Evolutionary conservation across 2,329 filamentous ascomycete species (phyloP), one percentile per base, ranked within the genome.

Genomic region (Alternaria sp.): DNA sequence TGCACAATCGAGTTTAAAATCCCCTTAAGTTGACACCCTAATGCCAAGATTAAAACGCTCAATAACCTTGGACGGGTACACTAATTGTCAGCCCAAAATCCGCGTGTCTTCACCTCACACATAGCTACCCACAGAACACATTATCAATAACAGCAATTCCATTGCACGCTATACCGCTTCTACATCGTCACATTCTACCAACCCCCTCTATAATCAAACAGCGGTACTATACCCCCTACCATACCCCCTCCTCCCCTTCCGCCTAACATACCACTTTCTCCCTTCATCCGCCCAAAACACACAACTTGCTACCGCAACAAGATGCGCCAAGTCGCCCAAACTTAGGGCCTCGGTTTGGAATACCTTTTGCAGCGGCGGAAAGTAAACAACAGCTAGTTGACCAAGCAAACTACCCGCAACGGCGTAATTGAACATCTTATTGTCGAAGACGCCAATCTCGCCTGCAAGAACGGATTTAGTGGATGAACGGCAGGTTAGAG

Each of bases 221-320:
- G 66, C 75, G 9, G 74, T 68, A 57, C 76, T 78, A 56, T 79
- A 79, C n/a, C 75, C 74, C 10, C 68, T 72, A 3, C 72, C 74
- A 42, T 66, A 71, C 23, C 74, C 65, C 11, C 73, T 66, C 44
- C 75, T 67, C 8, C 67, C 63, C 52, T 72, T 76, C 65, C 71
- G 85, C 81, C 89, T 65, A 26, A 72, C 44, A 50, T 72, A 74
- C 55, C 66, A 96, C 80, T 99, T 99, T 73, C 95, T 85, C 41
- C 84, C 84, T 80, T 99, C 95, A 77, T 99, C 95, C 11, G 88
- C 93, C 92, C 92, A 98, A 77, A 99, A 96, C 28, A 99, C 95
- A 50, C 86, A 88, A 80, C 93, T 98, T 61, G 93, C 90, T 60
- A 99, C 82, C 44, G 87, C 75, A 28, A 94, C 70, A 67, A 99